Evolutionary conservation across 441 rosid species (phyloP).

Genomic region (Adansonia rubrostipa): DNA sequence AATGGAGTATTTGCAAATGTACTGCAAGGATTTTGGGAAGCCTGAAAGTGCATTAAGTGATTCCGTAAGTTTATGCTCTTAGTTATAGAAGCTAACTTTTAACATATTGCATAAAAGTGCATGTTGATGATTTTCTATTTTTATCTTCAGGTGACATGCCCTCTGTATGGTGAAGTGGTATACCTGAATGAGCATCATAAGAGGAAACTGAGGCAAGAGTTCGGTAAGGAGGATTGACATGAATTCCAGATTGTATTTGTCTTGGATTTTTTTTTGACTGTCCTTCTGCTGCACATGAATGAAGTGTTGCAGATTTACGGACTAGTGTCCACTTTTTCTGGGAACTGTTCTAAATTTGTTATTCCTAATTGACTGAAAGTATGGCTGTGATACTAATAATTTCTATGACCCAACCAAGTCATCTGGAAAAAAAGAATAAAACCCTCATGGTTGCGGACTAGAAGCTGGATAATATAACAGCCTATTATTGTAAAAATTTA

Average conservation of each 20-base stretch:
- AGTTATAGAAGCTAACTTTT: neutral
- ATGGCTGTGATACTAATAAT: too few species aligned
- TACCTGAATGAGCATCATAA: conserved; percentile 64
- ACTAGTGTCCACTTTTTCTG: too few species aligned
- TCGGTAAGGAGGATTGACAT: conserved; percentile 48
- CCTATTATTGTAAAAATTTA: neutral
- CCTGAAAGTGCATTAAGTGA: conserved; percentile 40
- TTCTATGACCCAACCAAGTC: too few species aligned
- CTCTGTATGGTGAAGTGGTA: conserved; percentile 68
- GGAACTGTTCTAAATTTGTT: too few species aligned
- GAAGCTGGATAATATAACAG: neutral
- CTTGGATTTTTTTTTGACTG: too few species aligned
- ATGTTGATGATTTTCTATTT: conserved; percentile 35
- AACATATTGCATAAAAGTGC: neutral
- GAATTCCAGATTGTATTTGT: too few species aligned
- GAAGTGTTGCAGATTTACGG: too few species aligned
- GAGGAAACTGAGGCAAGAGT: conserved; percentile 71
- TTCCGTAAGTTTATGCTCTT: conserved; percentile 51
- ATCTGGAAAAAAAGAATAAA: too few species aligned
- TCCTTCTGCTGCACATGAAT: too few species aligned
- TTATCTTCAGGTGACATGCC: conserved; percentile 55
- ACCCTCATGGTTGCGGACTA: too few species aligned
- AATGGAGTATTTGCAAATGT: conserved; percentile 51
- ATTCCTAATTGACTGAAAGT: too few species aligned
- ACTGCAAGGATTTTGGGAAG: conserved; percentile 47